Base-by-base conservation (phyloP, 2,329 filamentous ascomycete species). In the Phymatotrichopsis omnivora region DNA sequence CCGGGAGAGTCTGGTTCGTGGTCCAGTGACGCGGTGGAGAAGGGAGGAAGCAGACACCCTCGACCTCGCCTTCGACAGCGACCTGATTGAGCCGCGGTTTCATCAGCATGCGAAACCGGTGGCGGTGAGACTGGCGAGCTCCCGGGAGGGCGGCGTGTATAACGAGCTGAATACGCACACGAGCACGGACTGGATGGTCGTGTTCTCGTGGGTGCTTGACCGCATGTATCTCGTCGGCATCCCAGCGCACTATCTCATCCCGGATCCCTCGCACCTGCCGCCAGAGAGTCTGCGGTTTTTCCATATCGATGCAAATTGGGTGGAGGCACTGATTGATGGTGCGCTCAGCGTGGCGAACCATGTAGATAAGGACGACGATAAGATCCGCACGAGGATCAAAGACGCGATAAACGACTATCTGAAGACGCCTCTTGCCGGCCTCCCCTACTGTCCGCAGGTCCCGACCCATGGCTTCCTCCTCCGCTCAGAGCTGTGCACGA, bases 251-350 rank as follows among this genome's bases (percentile, higher is more conserved):
- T 68, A 62, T 43, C 56, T 70, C 2, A 52, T 71, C 4, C 36
- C 61, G 0, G 68, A 71, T 19, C 62, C 65, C 0, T 55, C 47
- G 0, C 52, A 62, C 27, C 53, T 71, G 0, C 61, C 56, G 0
- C 32, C 27, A 4, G 69, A 72, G 48, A 60, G 45, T 7, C 38
- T 72, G 0, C 61, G 66, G 0, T 68, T 69, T 58, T 72, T 72
- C 57, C 46, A 60, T 27, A 65, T 72, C 8, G 69, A 72, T 41
- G 19, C 45, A 1, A 61, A 61, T 40, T 72, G 68, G 69, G 50
- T 65, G 0, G 64, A 68, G 33, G 61, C 61, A 5, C 39, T 70
- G 3, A 46, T 71, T 1, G 68, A 71, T 44, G 68, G 68, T 0
- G 68, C 63, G 0, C 56, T 71, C 0, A 63, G 58, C 8, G 41